Base-by-base conservation (phyloP, 2,329 filamentous ascomycete species). In the Pseudopithomyces maydicus region DNA sequence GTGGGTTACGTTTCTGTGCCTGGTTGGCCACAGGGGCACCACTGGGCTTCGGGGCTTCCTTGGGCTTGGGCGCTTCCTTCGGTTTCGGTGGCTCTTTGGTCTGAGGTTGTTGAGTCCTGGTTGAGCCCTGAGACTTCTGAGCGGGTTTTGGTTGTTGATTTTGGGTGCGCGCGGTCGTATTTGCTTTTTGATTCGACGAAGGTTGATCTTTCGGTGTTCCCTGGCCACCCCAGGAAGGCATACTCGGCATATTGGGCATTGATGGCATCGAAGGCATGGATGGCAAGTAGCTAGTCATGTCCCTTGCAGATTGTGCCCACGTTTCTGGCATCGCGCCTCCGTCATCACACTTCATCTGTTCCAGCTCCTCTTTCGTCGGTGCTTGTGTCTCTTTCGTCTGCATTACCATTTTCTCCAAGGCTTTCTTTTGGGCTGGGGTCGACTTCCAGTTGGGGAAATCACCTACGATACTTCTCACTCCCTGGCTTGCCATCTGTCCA, bases 371-470 rank as follows among this genome's bases (percentile, higher is more conserved):
- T 44, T 71, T 43, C 1, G 54, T 66, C 0, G 73, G 73, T 15
- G 69, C 67, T 20, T 74, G 69, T 12, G 67, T 72, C 38, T 74
- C 72, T 32, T 68, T 73, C 2, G 64, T 67, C 55, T 75, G 73
- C 66, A 69, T 72, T 7, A 75, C 64, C 73, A 75, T 74, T 59
- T 75, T 76, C 44, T 75, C 73, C 44, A 76, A 50, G 3, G 73
- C 67, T 48, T 67, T 73, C 56, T 72, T 73, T 29, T 76, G 74
- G n/a, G 68, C 56, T 7, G 69, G 63, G 2, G 70, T 69, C 1
- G 71, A 68, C 23, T 70, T 70, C 71, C 72, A 74, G 39, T 73
- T 69, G 1, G 73, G 74, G 50, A 74, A 68, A 49, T 76, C 73
- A 1, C 74, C 73, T 19, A 73, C 54, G 1, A 74, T 66, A 10